Percentiles rank a stretch among this genome's conserved stretches.
phyloP scores from a whole-genome alignment of 305 asterid genomes.

The Andrographis paniculata region DNA sequence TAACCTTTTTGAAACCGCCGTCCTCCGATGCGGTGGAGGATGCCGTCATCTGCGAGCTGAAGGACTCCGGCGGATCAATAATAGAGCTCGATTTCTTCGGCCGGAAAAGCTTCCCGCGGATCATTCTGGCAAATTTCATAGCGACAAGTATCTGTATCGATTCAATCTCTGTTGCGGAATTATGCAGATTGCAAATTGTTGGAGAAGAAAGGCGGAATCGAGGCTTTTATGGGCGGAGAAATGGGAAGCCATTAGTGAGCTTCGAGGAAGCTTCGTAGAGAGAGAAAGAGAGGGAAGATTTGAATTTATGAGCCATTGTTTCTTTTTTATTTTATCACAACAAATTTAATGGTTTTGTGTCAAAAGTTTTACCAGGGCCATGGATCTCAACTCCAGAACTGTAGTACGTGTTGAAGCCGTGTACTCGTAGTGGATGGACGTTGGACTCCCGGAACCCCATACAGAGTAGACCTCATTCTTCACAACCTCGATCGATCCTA shows the following conservation, averaged over 20 bases:
- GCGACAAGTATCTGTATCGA: constrained; percentile 3
- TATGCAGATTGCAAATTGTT: not conserved
- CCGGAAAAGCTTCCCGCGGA: constrained; percentile 28
- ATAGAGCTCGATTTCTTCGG: constrained; percentile 32
- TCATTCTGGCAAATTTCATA: constrained; percentile 33
- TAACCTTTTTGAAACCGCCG: constrained; percentile 21
- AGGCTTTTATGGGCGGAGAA: constrained; percentile 33
- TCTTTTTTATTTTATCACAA: too few relatives aligned
- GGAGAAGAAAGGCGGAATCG: constrained; percentile 12
- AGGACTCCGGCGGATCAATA: constrained; percentile 41
- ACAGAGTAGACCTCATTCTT: too few relatives aligned
- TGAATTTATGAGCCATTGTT: too few relatives aligned
- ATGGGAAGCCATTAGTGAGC: constrained; percentile 29
- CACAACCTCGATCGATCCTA: too few relatives aligned
- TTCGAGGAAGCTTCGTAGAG: constrained; percentile 51
- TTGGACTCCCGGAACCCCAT: too few relatives aligned
- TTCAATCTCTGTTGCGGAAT: not conserved
- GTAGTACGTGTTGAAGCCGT: too few relatives aligned
- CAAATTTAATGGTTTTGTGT: too few relatives aligned
- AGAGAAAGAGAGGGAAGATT: too few relatives aligned
- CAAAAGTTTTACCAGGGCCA: too few relatives aligned
- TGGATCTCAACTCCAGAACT: too few relatives aligned
- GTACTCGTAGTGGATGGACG: too few relatives aligned
- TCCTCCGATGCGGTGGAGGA: constrained; percentile 24
- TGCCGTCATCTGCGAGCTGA: constrained; percentile 31